Conservation (phyloP, 768 basidiomycete genomes). For the Tulasnella sp. region DNA sequence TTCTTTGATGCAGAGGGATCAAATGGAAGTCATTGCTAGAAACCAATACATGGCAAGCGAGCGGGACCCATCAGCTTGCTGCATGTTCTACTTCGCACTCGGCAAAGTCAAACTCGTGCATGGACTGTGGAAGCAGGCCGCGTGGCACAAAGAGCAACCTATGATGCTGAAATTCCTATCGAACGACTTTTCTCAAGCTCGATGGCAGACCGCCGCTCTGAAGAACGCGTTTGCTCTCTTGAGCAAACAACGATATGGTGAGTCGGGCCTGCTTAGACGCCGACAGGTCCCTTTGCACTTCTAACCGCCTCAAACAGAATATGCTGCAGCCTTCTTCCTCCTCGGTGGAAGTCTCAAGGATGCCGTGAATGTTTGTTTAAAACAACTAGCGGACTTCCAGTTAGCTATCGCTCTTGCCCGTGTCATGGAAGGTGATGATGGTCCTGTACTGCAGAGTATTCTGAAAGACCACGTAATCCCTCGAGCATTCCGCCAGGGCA, state of each 20-base stretch:
- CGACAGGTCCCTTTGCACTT: not conserved
- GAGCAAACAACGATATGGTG: constrained; percentile 89
- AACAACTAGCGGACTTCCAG: constrained; percentile 87
- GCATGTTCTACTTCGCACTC: constrained; percentile 92
- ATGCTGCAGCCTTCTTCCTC: constrained; percentile 98
- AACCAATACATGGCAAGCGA: constrained; percentile 92
- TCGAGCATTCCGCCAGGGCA: constrained; percentile 80
- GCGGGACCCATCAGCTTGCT: constrained; percentile 87
- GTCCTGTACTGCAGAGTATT: constrained; percentile 72
- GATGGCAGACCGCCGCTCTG: constrained; percentile 90
- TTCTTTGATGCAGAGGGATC: constrained; percentile 58
- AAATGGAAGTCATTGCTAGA: constrained; percentile 86
- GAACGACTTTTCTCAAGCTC: constrained; percentile 81
- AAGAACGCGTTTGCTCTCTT: constrained; percentile 96
- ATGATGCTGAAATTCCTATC: constrained; percentile 89
- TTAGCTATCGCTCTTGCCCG: constrained; percentile 86
- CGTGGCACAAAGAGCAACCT: constrained; percentile 87
- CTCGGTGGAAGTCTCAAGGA: constrained; percentile 87
- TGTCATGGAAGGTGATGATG: constrained; percentile 80
- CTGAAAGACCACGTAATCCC: constrained; percentile 79
- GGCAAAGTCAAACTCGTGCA: constrained; percentile 91
- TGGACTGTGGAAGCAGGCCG: constrained; percentile 93
- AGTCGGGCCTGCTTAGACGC: constrained; percentile 41
- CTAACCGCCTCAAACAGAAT: constrained; percentile 57
- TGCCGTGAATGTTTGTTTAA: constrained; percentile 87